phyloP scores from a whole-genome alignment of 148 eudicot species.

The Hydrangea macrophylla region DNA sequence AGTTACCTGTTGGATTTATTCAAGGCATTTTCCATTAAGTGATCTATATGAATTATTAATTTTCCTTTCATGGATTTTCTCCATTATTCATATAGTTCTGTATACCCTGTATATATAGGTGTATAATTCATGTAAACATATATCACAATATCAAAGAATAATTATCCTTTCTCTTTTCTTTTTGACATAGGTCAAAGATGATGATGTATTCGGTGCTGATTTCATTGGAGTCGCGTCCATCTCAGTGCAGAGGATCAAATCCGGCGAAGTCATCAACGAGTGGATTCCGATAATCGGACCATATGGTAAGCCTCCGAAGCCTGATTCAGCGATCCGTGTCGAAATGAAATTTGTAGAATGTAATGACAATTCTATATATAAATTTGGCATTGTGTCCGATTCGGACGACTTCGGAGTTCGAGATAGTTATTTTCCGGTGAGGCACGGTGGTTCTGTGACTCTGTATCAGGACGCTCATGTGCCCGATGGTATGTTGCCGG shows the following conservation, averaged over 20 bases:
- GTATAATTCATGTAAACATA: no score
- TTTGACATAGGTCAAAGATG: constrained; percentile 89
- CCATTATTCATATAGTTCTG: no score
- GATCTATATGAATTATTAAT: no score
- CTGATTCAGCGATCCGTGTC: constrained; percentile 50
- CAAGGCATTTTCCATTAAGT: no score
- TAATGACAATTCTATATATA: constrained; percentile 21
- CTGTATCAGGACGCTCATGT: constrained; percentile 91
- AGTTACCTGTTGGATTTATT: no score
- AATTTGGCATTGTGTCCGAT: constrained; percentile 6
- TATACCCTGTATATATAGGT: no score
- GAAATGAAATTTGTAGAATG: constrained; percentile 44
- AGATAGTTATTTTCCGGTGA: constrained; percentile 68
- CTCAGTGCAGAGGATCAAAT: constrained; percentile 34
- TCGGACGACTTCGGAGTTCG: constrained; percentile 30
- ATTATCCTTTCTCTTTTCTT: no score
- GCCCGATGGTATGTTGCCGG: constrained; percentile 46
- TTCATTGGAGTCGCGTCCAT: constrained; percentile 58
- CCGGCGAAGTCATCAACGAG: constrained; percentile 51
- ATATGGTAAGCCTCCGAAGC: constrained; percentile 57
- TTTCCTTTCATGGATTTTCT: no score
- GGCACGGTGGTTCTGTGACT: constrained; percentile 68
- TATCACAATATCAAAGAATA: no score
- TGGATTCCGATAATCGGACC: constrained; percentile 61
- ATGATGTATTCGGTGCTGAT: constrained; percentile 84